Base-by-base conservation (phyloP, 1,284 basidiomycete genomes). In the Ceratobasidium papillatum region DNA sequence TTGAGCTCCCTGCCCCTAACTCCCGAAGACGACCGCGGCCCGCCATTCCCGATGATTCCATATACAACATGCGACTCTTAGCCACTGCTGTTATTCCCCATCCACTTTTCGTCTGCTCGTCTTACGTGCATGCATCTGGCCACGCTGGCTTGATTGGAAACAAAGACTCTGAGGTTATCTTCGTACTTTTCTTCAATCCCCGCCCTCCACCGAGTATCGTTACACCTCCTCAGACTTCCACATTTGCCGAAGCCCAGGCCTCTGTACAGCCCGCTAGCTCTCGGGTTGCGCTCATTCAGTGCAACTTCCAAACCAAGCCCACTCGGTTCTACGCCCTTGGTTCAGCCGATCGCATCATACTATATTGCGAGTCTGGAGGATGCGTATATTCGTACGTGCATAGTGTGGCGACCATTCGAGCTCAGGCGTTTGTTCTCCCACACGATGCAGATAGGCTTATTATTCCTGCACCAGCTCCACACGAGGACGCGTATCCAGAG, bases 301-400 rank as follows among this genome's bases (percentile, higher is more conserved):
- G 71, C 25, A 61, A 34, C 30, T 74, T 74, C 43, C 45, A 45
- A 22, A 74, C 61, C 49, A 74, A 74, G 43, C 71, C 71, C 2
- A 74, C 71, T 17, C 47, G 71, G n/a, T 74, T 64, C 51, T 74
- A 74, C 36, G 71, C 71, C 45, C 71, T 74, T n/a, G 71, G 71
- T n/a, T 74, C 71, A 36, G 71, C 71, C 11, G 71, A 74, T 38
- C 61, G 49, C 11, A 64, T 74, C 17, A 63, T 74, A 30, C 71
- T 74, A 30, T 74, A 74, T 56, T 74, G 71, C 61, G 71, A 74
- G 36, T 63, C 71, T 41, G 71, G 71, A 32, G 59, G 71, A 38
- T 74, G 71, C 36, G 59, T 74, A 3, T 74, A 74, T 36, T 74
- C 71, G 22, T 54, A 74, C 25, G 49, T 38, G 27, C 71, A 74